Evolutionary conservation across 306 rosid genomes (phyloP).

Genomic region (Cicer judaicum): DNA sequence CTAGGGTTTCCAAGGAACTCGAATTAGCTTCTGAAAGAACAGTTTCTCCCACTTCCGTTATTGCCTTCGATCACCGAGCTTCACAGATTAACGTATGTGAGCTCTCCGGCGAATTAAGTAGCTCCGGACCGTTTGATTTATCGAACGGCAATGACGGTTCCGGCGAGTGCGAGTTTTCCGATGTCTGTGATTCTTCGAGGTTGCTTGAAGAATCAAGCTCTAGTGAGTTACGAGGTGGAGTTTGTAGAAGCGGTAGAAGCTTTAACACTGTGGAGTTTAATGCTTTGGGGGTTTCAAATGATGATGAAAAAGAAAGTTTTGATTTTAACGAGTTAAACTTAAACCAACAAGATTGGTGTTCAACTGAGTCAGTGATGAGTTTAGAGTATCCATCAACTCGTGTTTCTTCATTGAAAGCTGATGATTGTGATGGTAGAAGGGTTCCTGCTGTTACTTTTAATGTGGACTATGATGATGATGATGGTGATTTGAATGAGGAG

Average conservation of each 20-base stretch:
- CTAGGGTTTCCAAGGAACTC: conserved; percentile 61
- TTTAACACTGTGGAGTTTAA: conserved; percentile 64
- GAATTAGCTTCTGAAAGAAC: conserved; percentile 56
- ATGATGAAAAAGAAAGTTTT: conserved; percentile 66
- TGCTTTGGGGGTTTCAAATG: conserved; percentile 55
- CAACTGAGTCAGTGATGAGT: conserved; percentile 80
- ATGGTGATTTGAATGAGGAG: conserved; percentile 55
- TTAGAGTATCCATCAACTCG: conserved; percentile 92
- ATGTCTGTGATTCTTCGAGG: conserved; percentile 61
- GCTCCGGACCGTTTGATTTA: conserved; percentile 88
- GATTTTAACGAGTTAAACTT: conserved; percentile 67
- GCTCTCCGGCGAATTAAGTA: conserved; percentile 79
- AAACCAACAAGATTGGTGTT: conserved; percentile 77
- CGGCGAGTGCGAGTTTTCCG: conserved; percentile 77
- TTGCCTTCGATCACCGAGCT: conserved; percentile 73
- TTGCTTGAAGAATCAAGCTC: conserved; percentile 50
- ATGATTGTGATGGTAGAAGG: conserved; percentile 57
- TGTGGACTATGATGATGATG: conserved; percentile 73
- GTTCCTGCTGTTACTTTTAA: conserved; percentile 65
- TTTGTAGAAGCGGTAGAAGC: conserved; percentile 36
- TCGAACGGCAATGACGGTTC: conserved; percentile 63
- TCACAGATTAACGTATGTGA: conserved; percentile 56
- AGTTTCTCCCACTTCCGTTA: conserved; percentile 81
- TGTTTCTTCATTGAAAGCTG: conserved; percentile 77
- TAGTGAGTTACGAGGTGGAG: conserved; percentile 56